Conservation (phyloP, 2,329 filamentous ascomycete genomes). For the Chrysoporthe austroafricana region DNA sequence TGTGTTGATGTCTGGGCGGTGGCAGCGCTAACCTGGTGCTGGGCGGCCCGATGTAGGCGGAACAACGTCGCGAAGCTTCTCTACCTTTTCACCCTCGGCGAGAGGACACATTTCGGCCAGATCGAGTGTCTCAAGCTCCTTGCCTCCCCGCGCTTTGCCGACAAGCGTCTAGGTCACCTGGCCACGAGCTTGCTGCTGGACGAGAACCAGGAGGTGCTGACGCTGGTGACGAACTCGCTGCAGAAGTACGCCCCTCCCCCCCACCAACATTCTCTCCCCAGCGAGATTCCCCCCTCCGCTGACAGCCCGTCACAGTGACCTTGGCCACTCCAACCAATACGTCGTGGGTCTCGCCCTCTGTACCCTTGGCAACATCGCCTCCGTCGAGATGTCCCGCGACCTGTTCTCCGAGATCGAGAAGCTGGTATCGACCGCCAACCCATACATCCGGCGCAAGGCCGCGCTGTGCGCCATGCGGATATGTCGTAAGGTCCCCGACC, state of each 20-base stretch:
- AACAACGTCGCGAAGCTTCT: slow-evolving; percentile 99
- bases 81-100: slow-evolving; percentile 96
- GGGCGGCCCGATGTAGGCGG: slow-evolving; percentile 60
- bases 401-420: slow-evolving; percentile 95
- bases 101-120: slow-evolving; percentile 97
- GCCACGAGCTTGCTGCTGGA: slow-evolving; percentile 95
- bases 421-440: slow-evolving; percentile 89
- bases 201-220: slow-evolving; percentile 98
- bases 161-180: slow-evolving; percentile 94
- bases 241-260: slow-evolving; percentile 72
- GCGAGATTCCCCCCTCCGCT: slow-evolving; percentile 34
- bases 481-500: slow-evolving; percentile 94
- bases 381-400: slow-evolving; percentile 97
- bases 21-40: slow-evolving; percentile 28
- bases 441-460: slow-evolving; percentile 97
- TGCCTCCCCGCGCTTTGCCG: slow-evolving; percentile 94
- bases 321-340: slow-evolving; percentile 97
- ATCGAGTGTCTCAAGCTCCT: slow-evolving; percentile 98
- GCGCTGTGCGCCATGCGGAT: slow-evolving; percentile 99
- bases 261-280: too few species aligned
- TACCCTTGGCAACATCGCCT: slow-evolving; percentile 96
- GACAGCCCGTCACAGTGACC: slow-evolving; percentile 65
- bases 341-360: slow-evolving; percentile 95
- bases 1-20: slow-evolving; percentile 1
- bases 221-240: slow-evolving; percentile 94